A percentile compares a stretch with the other conserved stretches of the same genome.
Conservation (phyloP, 768 basidiomycete genomes). For the Symmetrospora coprosmae region DNA sequence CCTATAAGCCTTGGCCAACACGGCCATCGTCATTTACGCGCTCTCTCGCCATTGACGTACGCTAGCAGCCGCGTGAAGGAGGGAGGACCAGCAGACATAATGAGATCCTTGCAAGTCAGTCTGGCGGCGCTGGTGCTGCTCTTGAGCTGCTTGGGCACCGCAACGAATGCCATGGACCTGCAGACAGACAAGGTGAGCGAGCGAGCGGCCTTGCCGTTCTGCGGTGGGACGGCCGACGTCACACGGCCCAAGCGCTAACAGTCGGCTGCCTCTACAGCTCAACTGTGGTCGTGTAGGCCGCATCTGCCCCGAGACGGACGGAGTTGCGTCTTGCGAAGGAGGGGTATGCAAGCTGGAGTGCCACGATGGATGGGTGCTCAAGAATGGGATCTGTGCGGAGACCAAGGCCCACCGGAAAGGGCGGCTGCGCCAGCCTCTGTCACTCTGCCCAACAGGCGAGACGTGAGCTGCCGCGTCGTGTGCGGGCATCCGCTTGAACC, state of each 20-base stretch:
- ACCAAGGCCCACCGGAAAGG: constrained; percentile 6
- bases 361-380: constrained; percentile 5
- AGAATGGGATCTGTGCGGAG: constrained; percentile 15
- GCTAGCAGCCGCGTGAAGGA: too few species aligned
- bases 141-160: neutral
- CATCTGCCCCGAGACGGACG: constrained; percentile 18
- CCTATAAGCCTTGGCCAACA: too few species aligned
- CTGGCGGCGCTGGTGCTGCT: too few species aligned
- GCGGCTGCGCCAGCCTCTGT: neutral
- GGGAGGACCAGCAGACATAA: too few species aligned
- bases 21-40: too few species aligned
- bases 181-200: constrained; percentile 11
- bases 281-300: constrained; percentile 9
- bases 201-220: neutral
- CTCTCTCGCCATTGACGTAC: too few species aligned
- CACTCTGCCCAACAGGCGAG: constrained; percentile 13
- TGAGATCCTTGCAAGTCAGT: too few species aligned
- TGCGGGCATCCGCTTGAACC: too few species aligned
- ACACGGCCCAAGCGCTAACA: neutral
- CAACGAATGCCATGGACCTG: neutral
- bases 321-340: constrained; percentile 3
- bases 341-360: constrained; percentile 3
- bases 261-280: neutral
- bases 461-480: neutral
- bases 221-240: neutral